phyloP scores from a whole-genome alignment of 129 eudicot genomes.

The Saposhnikovia divaricata region DNA sequence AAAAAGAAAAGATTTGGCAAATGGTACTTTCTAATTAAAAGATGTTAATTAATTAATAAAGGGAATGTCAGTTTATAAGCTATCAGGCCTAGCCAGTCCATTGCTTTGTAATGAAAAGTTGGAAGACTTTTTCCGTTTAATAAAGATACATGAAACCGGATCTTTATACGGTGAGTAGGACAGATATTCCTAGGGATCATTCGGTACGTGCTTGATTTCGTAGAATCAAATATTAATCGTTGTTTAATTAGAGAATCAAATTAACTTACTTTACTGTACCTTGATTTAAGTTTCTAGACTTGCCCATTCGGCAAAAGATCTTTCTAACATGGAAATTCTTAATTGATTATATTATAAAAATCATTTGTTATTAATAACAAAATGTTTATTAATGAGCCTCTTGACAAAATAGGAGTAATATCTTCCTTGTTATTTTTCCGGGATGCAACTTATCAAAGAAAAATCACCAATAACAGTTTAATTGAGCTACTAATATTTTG shows the following conservation, averaged over 20 bases:
- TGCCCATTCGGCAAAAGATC: no score
- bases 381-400: no score
- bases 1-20: neutral
- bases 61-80: neutral
- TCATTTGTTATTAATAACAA: no score
- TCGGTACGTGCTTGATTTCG: neutral
- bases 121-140: slow-evolving; percentile 14
- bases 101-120: slow-evolving; percentile 31
- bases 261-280: no score
- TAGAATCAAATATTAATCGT: neutral
- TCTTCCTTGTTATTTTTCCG: no score
- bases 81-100: neutral
- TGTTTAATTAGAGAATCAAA: neutral
- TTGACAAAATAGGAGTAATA: no score
- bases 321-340: no score
- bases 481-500: no score
- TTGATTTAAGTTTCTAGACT: neutral
- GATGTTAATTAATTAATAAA: neutral
- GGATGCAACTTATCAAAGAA: no score
- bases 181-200: neutral
- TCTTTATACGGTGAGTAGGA: neutral
- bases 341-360: no score
- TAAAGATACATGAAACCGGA: neutral
- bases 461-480: no score
- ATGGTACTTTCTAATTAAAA: neutral